Conservation (phyloP, 257 asterid species). For the Solanum paucissectum region DNA sequence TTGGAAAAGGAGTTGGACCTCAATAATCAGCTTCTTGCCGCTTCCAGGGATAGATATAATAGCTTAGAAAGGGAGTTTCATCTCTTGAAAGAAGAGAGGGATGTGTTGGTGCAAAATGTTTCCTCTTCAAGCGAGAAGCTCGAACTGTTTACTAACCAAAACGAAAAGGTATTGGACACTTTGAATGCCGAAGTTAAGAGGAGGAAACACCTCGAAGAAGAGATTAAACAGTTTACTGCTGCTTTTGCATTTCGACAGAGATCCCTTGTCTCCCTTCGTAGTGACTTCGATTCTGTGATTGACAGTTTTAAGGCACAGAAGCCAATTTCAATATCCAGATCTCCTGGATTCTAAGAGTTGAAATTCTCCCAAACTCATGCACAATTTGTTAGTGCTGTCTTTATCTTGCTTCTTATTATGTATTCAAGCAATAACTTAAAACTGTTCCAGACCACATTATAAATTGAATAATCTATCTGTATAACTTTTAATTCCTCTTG, state of each 20-base stretch:
- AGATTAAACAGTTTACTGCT: constrained; percentile 42
- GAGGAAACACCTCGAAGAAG: constrained; percentile 73
- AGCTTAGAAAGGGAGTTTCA: constrained; percentile 60
- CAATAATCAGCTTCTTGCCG: constrained; percentile 37
- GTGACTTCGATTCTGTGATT: constrained; percentile 47
- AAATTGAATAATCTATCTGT: not conserved
- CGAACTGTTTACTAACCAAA: constrained; percentile 39
- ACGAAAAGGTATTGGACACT: constrained; percentile 44
- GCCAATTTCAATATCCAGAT: constrained; percentile 46
- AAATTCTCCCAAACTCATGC: not conserved
- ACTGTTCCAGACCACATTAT: not conserved
- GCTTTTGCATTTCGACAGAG: constrained; percentile 58
- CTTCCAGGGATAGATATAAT: constrained; percentile 40
- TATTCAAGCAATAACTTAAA: not conserved
- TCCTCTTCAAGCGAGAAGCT: constrained; percentile 42
- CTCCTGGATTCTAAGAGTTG: constrained; percentile 42
- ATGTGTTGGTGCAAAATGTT: constrained; percentile 18
- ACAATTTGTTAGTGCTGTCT: not conserved
- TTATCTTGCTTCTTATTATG: not conserved
- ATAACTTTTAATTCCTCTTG: not conserved
- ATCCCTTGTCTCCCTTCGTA: constrained; percentile 41
- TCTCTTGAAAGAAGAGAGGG: constrained; percentile 55
- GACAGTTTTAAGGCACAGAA: constrained; percentile 46
- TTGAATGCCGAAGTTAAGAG: constrained; percentile 46
- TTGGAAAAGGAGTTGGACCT: constrained; percentile 44